Percentiles rank a stretch among this genome's conserved stretches.
Evolutionary conservation across 2,329 filamentous ascomycete species (phyloP).

Genomic region (Geosmithia flava): DNA sequence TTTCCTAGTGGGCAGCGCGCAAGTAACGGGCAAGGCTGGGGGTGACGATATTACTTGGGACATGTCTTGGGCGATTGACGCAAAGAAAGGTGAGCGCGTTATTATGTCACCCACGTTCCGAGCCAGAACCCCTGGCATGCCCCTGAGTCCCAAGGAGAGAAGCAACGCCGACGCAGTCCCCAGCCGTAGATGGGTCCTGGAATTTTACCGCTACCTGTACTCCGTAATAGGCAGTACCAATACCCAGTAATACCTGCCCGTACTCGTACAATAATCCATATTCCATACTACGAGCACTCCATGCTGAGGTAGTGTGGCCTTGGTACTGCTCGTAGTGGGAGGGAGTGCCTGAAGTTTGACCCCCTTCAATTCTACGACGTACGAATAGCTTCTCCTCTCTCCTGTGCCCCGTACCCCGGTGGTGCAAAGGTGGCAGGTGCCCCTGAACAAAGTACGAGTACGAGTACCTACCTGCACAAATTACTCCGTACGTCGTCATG

Average conservation of each 20-base stretch:
- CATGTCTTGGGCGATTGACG: neutral
- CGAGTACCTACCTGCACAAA: no score
- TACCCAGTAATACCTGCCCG: no score
- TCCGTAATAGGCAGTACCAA: neutral
- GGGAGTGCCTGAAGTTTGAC: no score
- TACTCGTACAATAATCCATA: no score
- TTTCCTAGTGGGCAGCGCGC: neutral
- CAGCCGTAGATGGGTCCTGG: neutral
- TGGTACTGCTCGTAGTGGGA: no score
- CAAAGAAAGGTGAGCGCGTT: neutral
- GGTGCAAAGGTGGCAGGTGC: no score
- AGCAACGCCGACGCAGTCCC: neutral
- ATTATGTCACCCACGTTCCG: neutral
- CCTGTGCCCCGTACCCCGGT: no score
- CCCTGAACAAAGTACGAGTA: no score
- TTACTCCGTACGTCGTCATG: neutral
- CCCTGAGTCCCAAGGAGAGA: neutral
- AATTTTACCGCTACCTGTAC: neutral
- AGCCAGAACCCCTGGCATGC: neutral
- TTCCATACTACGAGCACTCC: no score
- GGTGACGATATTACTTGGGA: neutral
- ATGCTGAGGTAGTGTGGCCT: no score
- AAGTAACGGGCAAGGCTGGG: neutral
- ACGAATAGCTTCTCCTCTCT: no score
- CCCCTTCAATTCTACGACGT: no score